Percentiles rank a stretch among this genome's conserved stretches.
These are phyloP conservation scores for Thermothelomyces thermophilus DNA, from an alignment of 2,329 filamentous ascomycete species.

Conservation along the genomic window DNA sequence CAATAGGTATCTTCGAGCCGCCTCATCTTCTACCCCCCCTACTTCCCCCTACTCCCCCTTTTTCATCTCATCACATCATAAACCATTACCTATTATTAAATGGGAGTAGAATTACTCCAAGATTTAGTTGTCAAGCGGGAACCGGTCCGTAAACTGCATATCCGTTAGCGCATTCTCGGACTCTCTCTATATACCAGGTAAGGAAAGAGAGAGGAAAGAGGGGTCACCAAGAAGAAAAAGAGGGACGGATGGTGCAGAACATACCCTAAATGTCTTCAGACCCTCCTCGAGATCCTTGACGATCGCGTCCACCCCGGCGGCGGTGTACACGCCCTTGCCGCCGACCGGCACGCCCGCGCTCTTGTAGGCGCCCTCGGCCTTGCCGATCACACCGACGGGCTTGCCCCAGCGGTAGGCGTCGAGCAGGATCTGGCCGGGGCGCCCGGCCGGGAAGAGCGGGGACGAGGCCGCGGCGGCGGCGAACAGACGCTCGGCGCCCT, in stretches of 20 bases:
- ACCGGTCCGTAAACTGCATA: constrained; percentile 24
- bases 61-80: too few relatives aligned
- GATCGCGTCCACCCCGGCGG: constrained; percentile 32
- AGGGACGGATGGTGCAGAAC: not conserved
- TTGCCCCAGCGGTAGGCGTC: constrained; percentile 65
- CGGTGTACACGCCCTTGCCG: constrained; percentile 38
- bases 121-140: constrained; percentile 18
- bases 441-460: constrained; percentile 55
- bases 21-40: too few relatives aligned
- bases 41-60: not conserved
- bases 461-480: constrained; percentile 30
- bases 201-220: too few relatives aligned
- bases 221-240: not conserved
- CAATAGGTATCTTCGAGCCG: too few relatives aligned
- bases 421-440: constrained; percentile 56
- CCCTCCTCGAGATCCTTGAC: constrained; percentile 48
- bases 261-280: constrained; percentile 58
- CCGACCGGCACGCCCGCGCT: constrained; percentile 38
- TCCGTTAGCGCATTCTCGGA: constrained; percentile 1
- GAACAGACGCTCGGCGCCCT: constrained; percentile 50
- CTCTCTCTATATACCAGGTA: too few relatives aligned
- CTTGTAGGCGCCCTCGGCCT: constrained; percentile 32
- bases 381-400: constrained; percentile 56
- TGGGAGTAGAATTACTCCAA: too few relatives aligned
- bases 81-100: too few relatives aligned